Percentiles rank a stretch among this genome's conserved stretches.
Evolutionary conservation across 768 basidiomycete species (phyloP).

Genomic region (Mycena polygramma): DNA sequence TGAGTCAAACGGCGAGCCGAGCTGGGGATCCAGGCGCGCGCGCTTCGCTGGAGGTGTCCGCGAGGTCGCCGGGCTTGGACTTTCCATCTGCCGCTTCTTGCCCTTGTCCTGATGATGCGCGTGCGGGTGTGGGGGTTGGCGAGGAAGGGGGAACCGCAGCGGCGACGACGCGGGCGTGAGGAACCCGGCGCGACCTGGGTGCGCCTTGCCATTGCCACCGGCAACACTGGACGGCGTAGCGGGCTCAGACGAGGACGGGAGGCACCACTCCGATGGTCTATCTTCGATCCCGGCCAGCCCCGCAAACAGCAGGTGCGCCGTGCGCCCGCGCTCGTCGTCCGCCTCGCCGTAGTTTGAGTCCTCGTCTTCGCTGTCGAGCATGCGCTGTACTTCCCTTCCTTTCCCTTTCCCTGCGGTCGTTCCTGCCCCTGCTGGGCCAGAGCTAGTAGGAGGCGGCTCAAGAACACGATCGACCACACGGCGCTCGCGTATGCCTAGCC

Average conservation of each 20-base stretch:
- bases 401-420: slow-evolving; percentile 41
- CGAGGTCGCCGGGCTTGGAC: background rate
- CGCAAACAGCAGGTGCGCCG: slow-evolving; percentile 70
- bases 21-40: background rate
- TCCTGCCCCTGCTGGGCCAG: no score
- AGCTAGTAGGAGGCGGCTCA: slow-evolving; percentile 23
- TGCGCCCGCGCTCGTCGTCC: slow-evolving; percentile 64
- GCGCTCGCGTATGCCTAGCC: slow-evolving; percentile 55
- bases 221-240: slow-evolving; percentile 8
- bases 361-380: slow-evolving; percentile 55
- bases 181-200: slow-evolving; percentile 7
- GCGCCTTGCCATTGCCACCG: background rate
- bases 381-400: slow-evolving; percentile 50
- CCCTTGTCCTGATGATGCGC: slow-evolving; percentile 14
- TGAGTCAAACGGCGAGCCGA: slow-evolving; percentile 21
- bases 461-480: slow-evolving; percentile 50
- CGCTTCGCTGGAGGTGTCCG: slow-evolving; percentile 2
- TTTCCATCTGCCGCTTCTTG: slow-evolving; percentile 11
- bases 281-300: slow-evolving; percentile 48
- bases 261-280: slow-evolving; percentile 43
- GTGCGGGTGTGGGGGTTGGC: background rate
- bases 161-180: slow-evolving; percentile 30
- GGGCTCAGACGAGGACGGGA: slow-evolving; percentile 40
- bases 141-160: background rate
- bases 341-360: slow-evolving; percentile 56